Percentiles rank a stretch among this genome's conserved stretches.
Evolutionary conservation across 257 asterid genomes (phyloP).

Genomic region (Scutellaria baicalensis): DNA sequence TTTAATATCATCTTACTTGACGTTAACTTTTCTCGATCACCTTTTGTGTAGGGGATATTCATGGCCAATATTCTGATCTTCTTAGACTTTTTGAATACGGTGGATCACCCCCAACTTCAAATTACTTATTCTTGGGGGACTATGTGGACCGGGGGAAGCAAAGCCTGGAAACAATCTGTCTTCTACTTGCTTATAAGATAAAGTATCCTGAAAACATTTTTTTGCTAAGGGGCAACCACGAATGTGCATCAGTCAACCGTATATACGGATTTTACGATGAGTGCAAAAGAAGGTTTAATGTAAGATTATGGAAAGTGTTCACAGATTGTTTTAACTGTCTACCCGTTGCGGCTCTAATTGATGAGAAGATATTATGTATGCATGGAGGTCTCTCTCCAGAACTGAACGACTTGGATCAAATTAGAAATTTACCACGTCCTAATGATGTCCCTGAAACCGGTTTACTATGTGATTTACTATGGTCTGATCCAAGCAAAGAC

Average conservation of each 20-base stretch:
- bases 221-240: too few relatives aligned
- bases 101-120: constrained; percentile 63
- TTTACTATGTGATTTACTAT: constrained; percentile 57
- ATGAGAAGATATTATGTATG: constrained; percentile 73
- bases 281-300: constrained; percentile 61
- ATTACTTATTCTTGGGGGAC: constrained; percentile 65
- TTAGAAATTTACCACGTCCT: constrained; percentile 56
- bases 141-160: constrained; percentile 81
- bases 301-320: constrained; percentile 59
- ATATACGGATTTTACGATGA: constrained; percentile 32
- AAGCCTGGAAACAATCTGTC: constrained; percentile 74
- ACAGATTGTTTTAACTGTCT: constrained; percentile 69
- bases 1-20: too few relatives aligned
- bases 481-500: constrained; percentile 78
- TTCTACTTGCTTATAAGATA: constrained; percentile 39
- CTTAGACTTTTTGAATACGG: constrained; percentile 67
- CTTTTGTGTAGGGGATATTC: constrained; percentile 52
- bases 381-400: constrained; percentile 84
- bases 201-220: too few relatives aligned
- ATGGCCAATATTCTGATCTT: constrained; percentile 72
- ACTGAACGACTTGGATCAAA: constrained; percentile 51
- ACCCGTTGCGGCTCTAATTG: constrained; percentile 65
- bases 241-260: too few relatives aligned
- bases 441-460: constrained; percentile 67
- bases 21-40: not conserved